Evolutionary conservation across 1,284 basidiomycete genomes (phyloP), one percentile per base, ranked within the genome.

Genomic region (Meripilus lineatus): DNA sequence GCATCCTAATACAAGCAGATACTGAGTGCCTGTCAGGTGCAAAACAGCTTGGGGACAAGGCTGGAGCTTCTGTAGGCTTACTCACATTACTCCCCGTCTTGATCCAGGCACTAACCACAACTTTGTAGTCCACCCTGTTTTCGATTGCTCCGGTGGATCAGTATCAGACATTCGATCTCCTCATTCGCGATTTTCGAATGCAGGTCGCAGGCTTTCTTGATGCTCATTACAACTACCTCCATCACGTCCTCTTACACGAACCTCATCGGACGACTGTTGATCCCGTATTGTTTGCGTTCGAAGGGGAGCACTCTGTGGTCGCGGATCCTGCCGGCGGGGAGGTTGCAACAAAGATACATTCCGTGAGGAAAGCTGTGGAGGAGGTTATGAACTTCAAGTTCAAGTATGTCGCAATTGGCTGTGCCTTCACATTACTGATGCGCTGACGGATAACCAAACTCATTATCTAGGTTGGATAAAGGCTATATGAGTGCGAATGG

Each of bases 291-390:
- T 80, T 81, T 54, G 55, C 57, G 11, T 80, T 81, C 47, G 68
- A 71, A 33, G 79, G 76, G 15, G 77, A 81, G 57, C 79, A 68
- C 55, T 74, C 77, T 5, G 57, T 71, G 23, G 70, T 79, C 17
- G 68, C 70, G 0, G 56, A 62, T 10, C 64, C 63, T 7, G 48
- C 62, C 20, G 69, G 71, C 41, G 65, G 66, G 17, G 58, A 68
- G 23, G 54, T 76, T 5, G 58, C 65, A 40, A 39, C 51, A 5
- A 52, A 56, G 28, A 64, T 67, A 22, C 48, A 63, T 39, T 47
- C 48, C 22, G 53, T 72, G 37, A 66, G 68, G 52, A 53, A 54
- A 14, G 62, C 68, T 25, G 49, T 75, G 20, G 64, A 64, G 45
- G 51, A 56, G 18, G 55, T 58, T 0, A 57, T 65, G 13, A 58